These are phyloP conservation scores for Pisolithus sp. DNA, from an alignment of 768 basidiomycete species.

Conservation along the genomic window DNA sequence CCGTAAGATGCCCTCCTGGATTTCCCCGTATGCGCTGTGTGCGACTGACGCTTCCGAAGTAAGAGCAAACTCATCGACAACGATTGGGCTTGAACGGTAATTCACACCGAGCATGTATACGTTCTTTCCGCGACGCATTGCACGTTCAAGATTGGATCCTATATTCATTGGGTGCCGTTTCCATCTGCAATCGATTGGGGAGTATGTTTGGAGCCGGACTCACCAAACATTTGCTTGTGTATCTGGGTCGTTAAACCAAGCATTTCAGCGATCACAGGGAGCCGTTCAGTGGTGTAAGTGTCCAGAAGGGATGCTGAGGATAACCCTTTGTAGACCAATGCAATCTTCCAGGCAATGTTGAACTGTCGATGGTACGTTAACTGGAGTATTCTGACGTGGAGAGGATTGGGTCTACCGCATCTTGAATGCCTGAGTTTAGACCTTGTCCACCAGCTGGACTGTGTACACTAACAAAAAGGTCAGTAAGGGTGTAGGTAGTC, in stretches of 20 bases:
- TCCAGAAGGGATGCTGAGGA: constrained; percentile 24
- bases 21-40: not conserved
- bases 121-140: not conserved
- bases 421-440: constrained; percentile 10
- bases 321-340: constrained; percentile 20
- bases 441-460: constrained; percentile 37
- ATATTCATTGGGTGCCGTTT: not conserved
- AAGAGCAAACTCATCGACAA: constrained; percentile 13
- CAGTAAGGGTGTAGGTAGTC: not conserved
- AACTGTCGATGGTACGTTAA: constrained; percentile 14
- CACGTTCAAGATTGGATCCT: not conserved
- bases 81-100: constrained; percentile 19
- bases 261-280: constrained; percentile 37
- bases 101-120: constrained; percentile 20
- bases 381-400: too few relatives aligned
- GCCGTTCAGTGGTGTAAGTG: constrained; percentile 34
- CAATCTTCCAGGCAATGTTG: constrained; percentile 39
- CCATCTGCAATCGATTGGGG: not conserved
- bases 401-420: not conserved
- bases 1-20: not conserved
- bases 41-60: not conserved
- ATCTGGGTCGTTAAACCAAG: constrained; percentile 27
- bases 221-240: not conserved
- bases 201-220: not conserved
- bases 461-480: constrained; percentile 22